Percentiles rank a stretch among this genome's conserved stretches.
phyloP scores from a whole-genome alignment of 768 basidiomycete genomes.

The Phanerochaete sordida region DNA sequence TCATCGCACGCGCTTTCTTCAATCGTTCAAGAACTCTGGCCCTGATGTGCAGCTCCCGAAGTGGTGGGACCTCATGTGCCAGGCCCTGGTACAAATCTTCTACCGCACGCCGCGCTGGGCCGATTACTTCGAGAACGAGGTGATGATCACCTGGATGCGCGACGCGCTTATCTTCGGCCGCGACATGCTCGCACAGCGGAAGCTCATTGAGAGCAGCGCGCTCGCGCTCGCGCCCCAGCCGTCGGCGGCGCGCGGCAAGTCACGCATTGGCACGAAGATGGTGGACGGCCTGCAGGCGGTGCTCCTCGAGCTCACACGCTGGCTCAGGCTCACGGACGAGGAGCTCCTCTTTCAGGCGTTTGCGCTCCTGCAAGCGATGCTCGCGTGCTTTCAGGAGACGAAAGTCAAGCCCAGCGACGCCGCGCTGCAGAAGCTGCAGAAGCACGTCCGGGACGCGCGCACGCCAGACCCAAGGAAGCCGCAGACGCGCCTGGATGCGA shows the following conservation, averaged over 20 bases:
- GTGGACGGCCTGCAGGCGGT: conserved; percentile 74
- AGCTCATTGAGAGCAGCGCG: conserved; percentile 72
- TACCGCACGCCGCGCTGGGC: conserved; percentile 84
- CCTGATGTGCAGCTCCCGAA: conserved; percentile 54
- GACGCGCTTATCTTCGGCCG: conserved; percentile 93
- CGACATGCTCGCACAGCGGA: conserved; percentile 79
- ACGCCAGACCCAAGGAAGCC: conserved; percentile 40
- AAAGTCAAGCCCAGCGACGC: conserved; percentile 50
- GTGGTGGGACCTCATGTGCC: conserved; percentile 83
- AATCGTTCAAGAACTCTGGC: conserved; percentile 37
- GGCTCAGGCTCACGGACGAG: conserved; percentile 91
- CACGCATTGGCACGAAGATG: conserved; percentile 68
- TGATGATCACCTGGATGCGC: conserved; percentile 97
- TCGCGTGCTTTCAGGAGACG: conserved; percentile 71
- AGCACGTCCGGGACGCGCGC: conserved; percentile 57
- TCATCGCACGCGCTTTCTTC: conserved; percentile 50
- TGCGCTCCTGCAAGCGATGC: conserved; percentile 72
- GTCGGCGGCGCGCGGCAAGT: conserved; percentile 33
- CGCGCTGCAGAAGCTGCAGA: conserved; percentile 64
- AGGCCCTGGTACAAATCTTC: conserved; percentile 80
- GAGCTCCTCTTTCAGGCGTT: conserved; percentile 91
- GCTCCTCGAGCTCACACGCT: conserved; percentile 73
- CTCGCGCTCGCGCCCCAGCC: conserved; percentile 31
- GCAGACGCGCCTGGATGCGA: conserved; percentile 53
- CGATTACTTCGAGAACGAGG: conserved; percentile 67